These are phyloP conservation scores for Cucurbitaria berberidis DNA, from an alignment of 2,329 filamentous ascomycete genomes.

Conservation along the genomic window DNA sequence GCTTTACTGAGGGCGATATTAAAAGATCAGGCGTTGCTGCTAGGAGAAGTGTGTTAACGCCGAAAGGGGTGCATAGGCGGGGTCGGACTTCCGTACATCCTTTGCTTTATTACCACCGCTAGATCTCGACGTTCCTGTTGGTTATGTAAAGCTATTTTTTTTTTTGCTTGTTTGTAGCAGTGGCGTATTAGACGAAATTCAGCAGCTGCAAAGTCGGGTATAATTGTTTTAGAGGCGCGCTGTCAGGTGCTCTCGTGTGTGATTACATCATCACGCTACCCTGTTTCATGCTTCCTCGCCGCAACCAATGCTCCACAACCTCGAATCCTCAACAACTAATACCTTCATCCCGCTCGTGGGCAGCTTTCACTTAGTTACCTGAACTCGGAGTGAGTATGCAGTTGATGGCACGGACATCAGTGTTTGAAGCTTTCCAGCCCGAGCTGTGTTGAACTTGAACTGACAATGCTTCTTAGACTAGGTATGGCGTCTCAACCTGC, in stretches of 20 bases:
- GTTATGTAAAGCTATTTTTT: not conserved
- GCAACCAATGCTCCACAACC: too few relatives aligned
- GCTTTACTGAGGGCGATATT: too few relatives aligned
- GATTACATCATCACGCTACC: not conserved
- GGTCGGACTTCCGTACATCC: too few relatives aligned
- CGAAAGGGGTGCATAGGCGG: too few relatives aligned
- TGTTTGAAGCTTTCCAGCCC: not conserved
- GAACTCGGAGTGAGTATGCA: not conserved
- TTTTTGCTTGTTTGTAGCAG: not conserved
- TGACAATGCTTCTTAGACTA: not conserved
- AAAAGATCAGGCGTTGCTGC: too few relatives aligned
- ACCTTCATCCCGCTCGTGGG: too few relatives aligned
- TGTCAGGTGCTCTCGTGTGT: not conserved
- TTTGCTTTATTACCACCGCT: too few relatives aligned
- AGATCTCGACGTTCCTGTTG: too few relatives aligned
- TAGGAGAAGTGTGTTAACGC: too few relatives aligned
- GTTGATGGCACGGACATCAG: not conserved
- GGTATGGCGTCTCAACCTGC: constrained; percentile 1
- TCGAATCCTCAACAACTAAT: too few relatives aligned
- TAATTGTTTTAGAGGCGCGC: not conserved
- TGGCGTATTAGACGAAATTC: not conserved
- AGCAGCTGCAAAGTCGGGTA: not conserved
- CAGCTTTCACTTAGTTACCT: too few relatives aligned
- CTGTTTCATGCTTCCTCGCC: too few relatives aligned
- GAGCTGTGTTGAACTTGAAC: not conserved